These are phyloP conservation scores for Schwanniomyces vanrijiae DNA, from an alignment of 805 yeast genomes.

Conservation along the genomic window DNA sequence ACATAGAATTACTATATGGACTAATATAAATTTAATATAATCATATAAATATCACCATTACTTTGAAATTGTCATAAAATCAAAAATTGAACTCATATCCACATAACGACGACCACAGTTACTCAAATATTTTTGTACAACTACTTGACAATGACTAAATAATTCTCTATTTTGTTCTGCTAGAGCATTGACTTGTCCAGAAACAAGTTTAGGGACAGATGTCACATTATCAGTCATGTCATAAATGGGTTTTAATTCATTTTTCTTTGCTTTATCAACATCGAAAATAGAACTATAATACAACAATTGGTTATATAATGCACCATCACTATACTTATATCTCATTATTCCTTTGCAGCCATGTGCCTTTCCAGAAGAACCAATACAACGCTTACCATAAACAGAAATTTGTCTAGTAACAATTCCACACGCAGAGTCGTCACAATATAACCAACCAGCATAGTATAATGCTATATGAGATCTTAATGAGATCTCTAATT, in stretches of 20 bases:
- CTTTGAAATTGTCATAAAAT: slow-evolving; percentile 39
- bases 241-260: slow-evolving; percentile 54
- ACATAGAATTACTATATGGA: neutral
- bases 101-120: slow-evolving; percentile 90
- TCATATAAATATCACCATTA: neutral
- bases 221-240: slow-evolving; percentile 24
- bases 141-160: slow-evolving; percentile 53
- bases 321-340: slow-evolving; percentile 73
- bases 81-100: slow-evolving; percentile 80
- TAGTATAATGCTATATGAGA: slow-evolving; percentile 73
- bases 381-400: slow-evolving; percentile 83
- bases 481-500: slow-evolving; percentile 73
- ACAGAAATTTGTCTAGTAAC: slow-evolving; percentile 84
- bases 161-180: slow-evolving; percentile 75
- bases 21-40: neutral
- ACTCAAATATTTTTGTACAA: slow-evolving; percentile 69
- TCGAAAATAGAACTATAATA: slow-evolving; percentile 81
- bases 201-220: slow-evolving; percentile 30
- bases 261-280: slow-evolving; percentile 72
- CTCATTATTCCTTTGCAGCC: slow-evolving; percentile 82
- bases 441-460: slow-evolving; percentile 84
- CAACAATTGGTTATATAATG: slow-evolving; percentile 80
- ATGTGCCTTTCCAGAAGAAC: slow-evolving; percentile 56
- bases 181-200: slow-evolving; percentile 66
- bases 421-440: slow-evolving; percentile 78